phyloP scores from a whole-genome alignment of 2,329 filamentous ascomycete genomes.

The Pseudocercospora cruenta region DNA sequence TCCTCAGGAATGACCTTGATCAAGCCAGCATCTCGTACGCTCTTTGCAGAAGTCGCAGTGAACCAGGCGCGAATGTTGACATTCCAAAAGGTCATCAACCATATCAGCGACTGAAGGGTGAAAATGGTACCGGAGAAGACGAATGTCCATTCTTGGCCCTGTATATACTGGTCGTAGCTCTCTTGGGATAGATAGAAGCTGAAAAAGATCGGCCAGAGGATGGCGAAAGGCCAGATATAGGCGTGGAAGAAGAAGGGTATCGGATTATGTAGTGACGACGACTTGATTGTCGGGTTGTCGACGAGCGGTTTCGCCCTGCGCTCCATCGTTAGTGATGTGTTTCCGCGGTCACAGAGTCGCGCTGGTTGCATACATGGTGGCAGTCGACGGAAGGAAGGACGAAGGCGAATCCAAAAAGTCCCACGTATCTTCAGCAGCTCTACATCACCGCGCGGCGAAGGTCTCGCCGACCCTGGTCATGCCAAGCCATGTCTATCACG shows the following conservation, averaged over 20 bases:
- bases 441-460: slow-evolving; percentile 4
- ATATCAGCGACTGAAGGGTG: slow-evolving; percentile 83
- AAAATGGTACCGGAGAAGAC: slow-evolving; percentile 89
- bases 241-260: slow-evolving; percentile 78
- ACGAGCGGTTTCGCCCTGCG: slow-evolving; percentile 61
- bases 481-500: background rate
- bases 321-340: slow-evolving; percentile 10
- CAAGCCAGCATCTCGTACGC: slow-evolving; percentile 73
- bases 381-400: background rate
- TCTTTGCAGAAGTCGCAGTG: slow-evolving; percentile 72
- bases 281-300: slow-evolving; percentile 86
- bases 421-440: slow-evolving; percentile 11
- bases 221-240: slow-evolving; percentile 90
- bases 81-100: slow-evolving; percentile 98
- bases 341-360: background rate
- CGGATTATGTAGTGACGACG: slow-evolving; percentile 85
- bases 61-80: slow-evolving; percentile 83
- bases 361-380: slow-evolving; percentile 1
- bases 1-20: slow-evolving; percentile 91
- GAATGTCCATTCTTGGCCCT: slow-evolving; percentile 96
- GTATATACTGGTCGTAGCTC: slow-evolving; percentile 87
- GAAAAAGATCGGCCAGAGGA: slow-evolving; percentile 91
- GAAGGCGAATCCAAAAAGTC: slow-evolving; percentile 5
- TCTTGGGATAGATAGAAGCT: slow-evolving; percentile 81
- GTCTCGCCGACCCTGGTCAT: background rate